Base-by-base conservation (phyloP, 768 basidiomycete genomes). In the Lactifluus rugatus region DNA sequence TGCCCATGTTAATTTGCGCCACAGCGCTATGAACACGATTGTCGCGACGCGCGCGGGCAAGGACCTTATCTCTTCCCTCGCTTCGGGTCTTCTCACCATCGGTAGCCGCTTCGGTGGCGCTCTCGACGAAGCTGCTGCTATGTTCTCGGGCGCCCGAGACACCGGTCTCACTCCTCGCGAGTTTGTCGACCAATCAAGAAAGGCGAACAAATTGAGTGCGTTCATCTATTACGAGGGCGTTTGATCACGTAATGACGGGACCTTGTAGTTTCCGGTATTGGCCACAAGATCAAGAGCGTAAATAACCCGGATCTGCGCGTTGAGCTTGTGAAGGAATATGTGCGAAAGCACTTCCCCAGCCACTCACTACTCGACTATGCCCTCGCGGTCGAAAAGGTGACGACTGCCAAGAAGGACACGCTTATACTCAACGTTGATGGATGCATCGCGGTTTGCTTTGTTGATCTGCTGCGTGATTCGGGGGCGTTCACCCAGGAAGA, bases 241-340 rank as follows among this genome's bases (percentile, higher is more conserved):
- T 63, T 17, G 5, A 31, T 42, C 9, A 0, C 25, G 19, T 26
- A 34, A 60, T 63, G 55, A 55, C 37, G 54, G 57, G 31, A 37
- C 42, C 28, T 54, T 53, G 36, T 63, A 89, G 88, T 97, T 78
- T 88, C 85, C 64, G 95, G 95, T 78, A 99, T 99, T 65, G 95
- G 95, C 47, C 95, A 99, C 85, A 98, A 98, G 83, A 96, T 99
- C 80, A 99, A 99, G 84, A 92, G 87, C 64, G 89, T 93, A 64
- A 93, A 91, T 75, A 94, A 94, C 82, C 92, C 91, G 48, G 91
- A 93, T 78, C 78, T 91, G 47, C 89, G 89, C 69, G 89, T 93
- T 61, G 87, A 91, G 74, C 85, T 93, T 60, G 90, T 92, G 54
- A 96, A 97, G 81, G 92, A 94, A 76, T 99, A 89, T 66, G 95